Conservation (phyloP, 1,284 basidiomycete species). For the Rhizoctonia solani region DNA sequence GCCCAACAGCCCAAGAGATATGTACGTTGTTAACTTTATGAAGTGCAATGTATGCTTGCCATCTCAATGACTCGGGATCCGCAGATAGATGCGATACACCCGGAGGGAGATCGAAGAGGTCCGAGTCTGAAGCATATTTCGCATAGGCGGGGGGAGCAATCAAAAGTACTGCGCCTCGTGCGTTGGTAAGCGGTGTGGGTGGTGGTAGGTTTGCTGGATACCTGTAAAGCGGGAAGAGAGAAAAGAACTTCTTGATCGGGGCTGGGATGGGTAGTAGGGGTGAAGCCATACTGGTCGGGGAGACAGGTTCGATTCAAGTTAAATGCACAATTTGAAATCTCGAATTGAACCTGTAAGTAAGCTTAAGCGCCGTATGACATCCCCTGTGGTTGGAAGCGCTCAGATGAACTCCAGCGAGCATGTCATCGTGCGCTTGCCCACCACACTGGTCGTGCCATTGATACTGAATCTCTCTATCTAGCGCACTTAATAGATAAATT, state of each 20-base stretch:
- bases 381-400: not conserved
- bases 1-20: conserved; percentile 66
- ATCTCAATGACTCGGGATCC: conserved; percentile 82
- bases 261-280: conserved; percentile 35
- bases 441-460: not conserved
- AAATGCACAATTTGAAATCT: not conserved
- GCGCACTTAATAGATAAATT: no score
- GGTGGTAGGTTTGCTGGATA: conserved; percentile 35
- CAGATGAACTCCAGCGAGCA: not conserved
- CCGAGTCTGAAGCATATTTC: conserved; percentile 35
- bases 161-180: conserved; percentile 24
- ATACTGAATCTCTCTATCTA: no score
- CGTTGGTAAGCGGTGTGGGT: conserved; percentile 13
- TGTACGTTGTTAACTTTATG: conserved; percentile 57
- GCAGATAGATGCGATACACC: conserved; percentile 56
- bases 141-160: conserved; percentile 34
- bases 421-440: not conserved
- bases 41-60: conserved; percentile 79
- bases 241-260: conserved; percentile 38
- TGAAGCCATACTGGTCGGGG: conserved; percentile 1
- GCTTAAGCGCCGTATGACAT: not conserved
- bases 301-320: no score
- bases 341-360: not conserved
- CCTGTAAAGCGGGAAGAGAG: conserved; percentile 39
- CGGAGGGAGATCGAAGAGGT: conserved; percentile 58